Conservation (phyloP, 2,329 filamentous ascomycete species). For the Chaetomium sp. region DNA sequence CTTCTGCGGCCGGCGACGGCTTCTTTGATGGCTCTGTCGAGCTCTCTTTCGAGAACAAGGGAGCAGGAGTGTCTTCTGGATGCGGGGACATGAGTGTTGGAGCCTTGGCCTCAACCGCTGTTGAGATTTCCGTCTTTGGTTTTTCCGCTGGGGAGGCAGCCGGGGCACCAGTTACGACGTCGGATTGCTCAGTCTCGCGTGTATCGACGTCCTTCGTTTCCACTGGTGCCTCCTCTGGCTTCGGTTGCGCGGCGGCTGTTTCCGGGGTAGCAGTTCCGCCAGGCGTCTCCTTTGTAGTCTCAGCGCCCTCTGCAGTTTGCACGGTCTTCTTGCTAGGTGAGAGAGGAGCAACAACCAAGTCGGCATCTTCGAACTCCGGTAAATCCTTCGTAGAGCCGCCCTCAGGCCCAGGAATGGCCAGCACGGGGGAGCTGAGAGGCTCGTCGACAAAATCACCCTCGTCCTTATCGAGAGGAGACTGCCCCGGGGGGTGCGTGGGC, state of each 20-base stretch:
- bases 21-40: not conserved
- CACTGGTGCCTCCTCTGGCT: not conserved
- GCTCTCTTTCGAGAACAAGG: slow-evolving; percentile 51
- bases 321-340: slow-evolving; percentile 53
- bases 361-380: slow-evolving; percentile 57
- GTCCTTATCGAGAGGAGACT: slow-evolving; percentile 58
- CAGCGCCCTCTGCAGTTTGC: slow-evolving; percentile 17
- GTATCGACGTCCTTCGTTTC: not conserved
- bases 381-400: slow-evolving; percentile 52
- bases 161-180: slow-evolving; percentile 40
- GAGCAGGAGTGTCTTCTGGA: slow-evolving; percentile 65
- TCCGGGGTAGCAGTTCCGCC: not conserved
- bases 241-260: no score
- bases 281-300: not conserved
- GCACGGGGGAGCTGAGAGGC: slow-evolving; percentile 67
- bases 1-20: slow-evolving; percentile 16
- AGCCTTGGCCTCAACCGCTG: slow-evolving; percentile 17
- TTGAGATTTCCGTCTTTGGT: slow-evolving; percentile 4
- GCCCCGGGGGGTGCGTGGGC: slow-evolving; percentile 36
- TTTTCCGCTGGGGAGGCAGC: slow-evolving; percentile 14
- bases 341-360: slow-evolving; percentile 59
- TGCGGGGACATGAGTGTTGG: slow-evolving; percentile 27
- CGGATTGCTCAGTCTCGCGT: not conserved
- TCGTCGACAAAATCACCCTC: slow-evolving; percentile 79
- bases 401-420: slow-evolving; percentile 56